These are phyloP conservation scores for Paulownia fortunei DNA, from an alignment of 257 asterid genomes.

Conservation along the genomic window DNA sequence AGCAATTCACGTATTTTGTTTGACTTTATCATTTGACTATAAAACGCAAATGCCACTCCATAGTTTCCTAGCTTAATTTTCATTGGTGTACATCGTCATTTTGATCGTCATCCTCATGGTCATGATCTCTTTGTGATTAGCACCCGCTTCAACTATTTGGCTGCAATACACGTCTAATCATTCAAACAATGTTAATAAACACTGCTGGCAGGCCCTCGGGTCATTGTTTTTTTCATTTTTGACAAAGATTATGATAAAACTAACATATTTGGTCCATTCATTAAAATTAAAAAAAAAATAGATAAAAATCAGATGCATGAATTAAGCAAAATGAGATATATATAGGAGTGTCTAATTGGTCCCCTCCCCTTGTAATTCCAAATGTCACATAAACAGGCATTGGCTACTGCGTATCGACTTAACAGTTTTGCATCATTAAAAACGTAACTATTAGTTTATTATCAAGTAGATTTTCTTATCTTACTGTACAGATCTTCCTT, in stretches of 20 bases:
- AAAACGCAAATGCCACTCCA: not conserved
- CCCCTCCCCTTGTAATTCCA: conserved; percentile 33
- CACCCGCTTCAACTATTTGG: not conserved
- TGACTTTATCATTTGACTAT: not conserved
- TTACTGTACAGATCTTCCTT: conserved; percentile 35
- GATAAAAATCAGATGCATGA: not conserved
- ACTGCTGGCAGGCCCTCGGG: not conserved
- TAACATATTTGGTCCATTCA: not conserved
- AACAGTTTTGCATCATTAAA: conserved; percentile 1
- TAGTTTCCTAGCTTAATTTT: too few species aligned
- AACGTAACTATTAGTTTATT: conserved; percentile 20
- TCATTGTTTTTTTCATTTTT: conserved; percentile 13
- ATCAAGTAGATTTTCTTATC: not conserved
- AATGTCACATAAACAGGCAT: conserved; percentile 28
- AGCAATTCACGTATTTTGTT: not conserved
- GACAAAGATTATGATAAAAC: conserved; percentile 17
- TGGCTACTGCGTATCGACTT: conserved; percentile 4
- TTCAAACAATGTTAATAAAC: not conserved
- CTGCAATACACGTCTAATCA: not conserved
- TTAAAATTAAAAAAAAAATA: not conserved
- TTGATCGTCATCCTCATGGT: not conserved
- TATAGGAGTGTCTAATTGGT: conserved; percentile 28
- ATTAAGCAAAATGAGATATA: not conserved
- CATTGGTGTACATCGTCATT: not conserved
- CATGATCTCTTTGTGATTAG: not conserved